Conservation (phyloP, 306 rosid species). For the Potentilla sterilis region DNA sequence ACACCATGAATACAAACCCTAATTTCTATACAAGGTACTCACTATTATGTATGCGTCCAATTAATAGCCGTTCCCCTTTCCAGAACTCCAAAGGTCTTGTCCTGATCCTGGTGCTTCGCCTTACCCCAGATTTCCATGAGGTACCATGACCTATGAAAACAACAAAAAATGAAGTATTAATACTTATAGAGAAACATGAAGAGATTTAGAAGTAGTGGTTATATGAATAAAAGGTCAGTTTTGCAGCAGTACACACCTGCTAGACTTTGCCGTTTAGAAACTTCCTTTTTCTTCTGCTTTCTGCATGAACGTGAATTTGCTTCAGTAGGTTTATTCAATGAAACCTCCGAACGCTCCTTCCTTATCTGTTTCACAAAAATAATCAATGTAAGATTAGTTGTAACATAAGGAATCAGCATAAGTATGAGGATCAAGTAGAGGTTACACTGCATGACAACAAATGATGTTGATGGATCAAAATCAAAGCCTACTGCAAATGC, state of each 20-base stretch:
- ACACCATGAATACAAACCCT: not conserved
- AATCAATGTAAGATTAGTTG: not conserved
- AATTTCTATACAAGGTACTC: conserved; percentile 30
- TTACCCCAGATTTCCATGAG: conserved; percentile 56
- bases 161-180: not conserved
- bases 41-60: conserved; percentile 77
- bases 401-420: not conserved
- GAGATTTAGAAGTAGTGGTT: not conserved
- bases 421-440: not conserved
- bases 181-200: not conserved
- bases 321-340: conserved; percentile 38
- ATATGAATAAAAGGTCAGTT: not conserved
- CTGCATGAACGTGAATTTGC: conserved; percentile 26
- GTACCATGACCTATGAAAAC: conserved; percentile 64
- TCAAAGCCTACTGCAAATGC: not conserved
- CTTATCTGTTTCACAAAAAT: conserved; percentile 17
- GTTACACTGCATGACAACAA: not conserved
- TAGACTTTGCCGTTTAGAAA: conserved; percentile 53
- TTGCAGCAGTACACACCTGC: conserved; percentile 50
- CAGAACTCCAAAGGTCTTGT: conserved; percentile 86
- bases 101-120: conserved; percentile 80
- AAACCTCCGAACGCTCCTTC: conserved; percentile 15
- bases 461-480: not conserved
- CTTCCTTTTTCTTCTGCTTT: conserved; percentile 23
- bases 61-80: conserved; percentile 77